A percentile compares a stretch with the other conserved stretches of the same genome.
These are phyloP conservation scores for Pestalotiopsis sp. DNA, from an alignment of 2,329 filamentous ascomycete species.

Conservation along the genomic window DNA sequence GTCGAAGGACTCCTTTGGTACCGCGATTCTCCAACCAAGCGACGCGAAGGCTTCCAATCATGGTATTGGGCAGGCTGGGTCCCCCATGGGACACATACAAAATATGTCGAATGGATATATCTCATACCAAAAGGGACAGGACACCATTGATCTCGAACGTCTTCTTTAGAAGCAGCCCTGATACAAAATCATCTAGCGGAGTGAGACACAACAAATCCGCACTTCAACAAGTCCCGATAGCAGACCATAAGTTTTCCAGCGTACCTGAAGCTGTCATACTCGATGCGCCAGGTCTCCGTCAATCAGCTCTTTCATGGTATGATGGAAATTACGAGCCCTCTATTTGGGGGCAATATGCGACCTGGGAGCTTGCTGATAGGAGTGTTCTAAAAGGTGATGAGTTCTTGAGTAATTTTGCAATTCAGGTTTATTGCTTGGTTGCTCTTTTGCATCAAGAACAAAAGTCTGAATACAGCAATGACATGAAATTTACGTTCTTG, in stretches of 20 bases:
- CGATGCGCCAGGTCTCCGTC: not conserved
- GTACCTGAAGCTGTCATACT: not conserved
- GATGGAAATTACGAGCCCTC: not conserved
- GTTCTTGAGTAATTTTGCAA: not conserved
- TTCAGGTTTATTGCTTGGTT: not conserved
- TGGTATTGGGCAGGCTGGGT: not conserved
- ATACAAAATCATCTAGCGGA: not conserved
- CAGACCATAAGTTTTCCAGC: not conserved
- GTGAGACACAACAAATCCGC: not conserved
- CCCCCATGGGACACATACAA: too few relatives aligned
- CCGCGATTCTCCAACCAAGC: not conserved
- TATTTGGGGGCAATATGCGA: not conserved
- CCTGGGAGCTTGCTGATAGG: not conserved
- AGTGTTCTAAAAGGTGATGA: not conserved
- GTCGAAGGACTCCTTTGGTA: not conserved
- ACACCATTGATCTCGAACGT: not conserved
- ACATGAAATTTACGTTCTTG: not conserved
- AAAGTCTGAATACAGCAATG: not conserved
- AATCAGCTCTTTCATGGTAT: not conserved
- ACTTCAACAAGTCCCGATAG: not conserved
- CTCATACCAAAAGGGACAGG: too few relatives aligned
- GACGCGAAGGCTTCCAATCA: not conserved
- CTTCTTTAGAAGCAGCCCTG: not conserved
- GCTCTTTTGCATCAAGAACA: not conserved
- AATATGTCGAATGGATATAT: not conserved